Evolutionary conservation across 169 alveolate species (phyloP).

Genomic region (Eimeria falciformis): DNA sequence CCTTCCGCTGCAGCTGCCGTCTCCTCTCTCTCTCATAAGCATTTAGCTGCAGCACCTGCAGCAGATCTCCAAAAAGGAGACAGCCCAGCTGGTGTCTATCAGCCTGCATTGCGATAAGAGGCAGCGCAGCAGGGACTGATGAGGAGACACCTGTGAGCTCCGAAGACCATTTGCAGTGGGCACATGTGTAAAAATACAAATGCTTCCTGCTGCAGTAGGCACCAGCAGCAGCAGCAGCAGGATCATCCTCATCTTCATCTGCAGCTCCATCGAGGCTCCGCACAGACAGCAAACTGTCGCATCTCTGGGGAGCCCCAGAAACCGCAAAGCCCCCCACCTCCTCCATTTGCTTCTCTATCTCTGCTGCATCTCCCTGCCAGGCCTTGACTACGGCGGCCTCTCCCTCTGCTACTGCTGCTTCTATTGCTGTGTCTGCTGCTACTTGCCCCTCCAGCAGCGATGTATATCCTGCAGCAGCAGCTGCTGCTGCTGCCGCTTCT

Average conservation of each 20-base stretch:
- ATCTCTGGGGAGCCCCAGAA: conserved; percentile 71
- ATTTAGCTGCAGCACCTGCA: conserved; percentile 42
- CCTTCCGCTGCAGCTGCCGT: conserved; percentile 69
- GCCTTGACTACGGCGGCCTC: background rate
- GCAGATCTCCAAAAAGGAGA: conserved; percentile 15
- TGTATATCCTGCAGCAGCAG: conserved; percentile 6
- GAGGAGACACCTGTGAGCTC: conserved; percentile 22
- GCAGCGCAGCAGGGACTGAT: conserved; percentile 46
- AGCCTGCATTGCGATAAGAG: conserved; percentile 24
- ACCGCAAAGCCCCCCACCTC: conserved; percentile 23
- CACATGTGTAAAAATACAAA: conserved; percentile 29
- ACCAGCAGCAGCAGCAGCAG: conserved; percentile 1
- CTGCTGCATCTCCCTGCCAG: conserved; percentile 16
- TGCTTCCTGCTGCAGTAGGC: conserved; percentile 18
- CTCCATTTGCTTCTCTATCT: background rate
- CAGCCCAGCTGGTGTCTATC: conserved; percentile 1
- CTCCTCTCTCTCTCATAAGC: conserved; percentile 63
- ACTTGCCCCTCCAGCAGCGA: background rate
- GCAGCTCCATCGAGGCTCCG: conserved; percentile 5
- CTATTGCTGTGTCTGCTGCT: conserved; percentile 7
- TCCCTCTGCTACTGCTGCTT: background rate
- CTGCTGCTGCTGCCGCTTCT: conserved; percentile 12
- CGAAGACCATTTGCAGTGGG: conserved; percentile 71
- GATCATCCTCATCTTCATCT: conserved; percentile 23
- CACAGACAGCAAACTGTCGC: conserved; percentile 74